Percentiles rank a stretch among this genome's conserved stretches.
These are phyloP conservation scores for Vigna nakashimae DNA, from an alignment of 306 rosid genomes.

Conservation along the genomic window DNA sequence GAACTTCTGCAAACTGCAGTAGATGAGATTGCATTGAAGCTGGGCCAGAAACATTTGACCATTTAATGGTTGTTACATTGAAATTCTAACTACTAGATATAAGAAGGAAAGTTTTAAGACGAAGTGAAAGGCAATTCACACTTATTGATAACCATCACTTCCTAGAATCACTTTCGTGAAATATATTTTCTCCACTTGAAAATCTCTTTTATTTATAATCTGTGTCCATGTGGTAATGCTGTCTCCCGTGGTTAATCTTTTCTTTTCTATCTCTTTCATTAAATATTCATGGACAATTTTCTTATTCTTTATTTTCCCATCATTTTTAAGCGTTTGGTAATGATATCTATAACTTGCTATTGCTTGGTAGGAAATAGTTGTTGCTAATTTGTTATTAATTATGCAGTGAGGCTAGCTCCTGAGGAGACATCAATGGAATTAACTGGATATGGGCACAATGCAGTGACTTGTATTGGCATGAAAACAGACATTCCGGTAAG, in stretches of 20 bases:
- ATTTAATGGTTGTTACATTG: constrained; percentile 15
- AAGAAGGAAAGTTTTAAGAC: constrained; percentile 19
- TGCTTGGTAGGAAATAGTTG: constrained; percentile 32
- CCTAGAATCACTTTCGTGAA: constrained; percentile 10
- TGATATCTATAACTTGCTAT: constrained; percentile 24
- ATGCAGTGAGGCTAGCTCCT: constrained; percentile 94
- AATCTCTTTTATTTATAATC: constrained; percentile 4
- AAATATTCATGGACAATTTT: constrained; percentile 17
- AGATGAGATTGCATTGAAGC: constrained; percentile 13
- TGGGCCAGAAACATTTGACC: constrained; percentile 5
- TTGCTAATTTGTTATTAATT: constrained; percentile 44
- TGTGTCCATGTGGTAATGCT: constrained; percentile 11
- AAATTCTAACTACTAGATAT: background rate
- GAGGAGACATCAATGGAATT: constrained; percentile 73
- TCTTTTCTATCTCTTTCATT: constrained; percentile 3
- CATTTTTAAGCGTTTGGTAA: background rate
- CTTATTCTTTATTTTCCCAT: background rate
- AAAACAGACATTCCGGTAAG: constrained; percentile 90
- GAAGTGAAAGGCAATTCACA: constrained; percentile 15
- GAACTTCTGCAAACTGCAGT: constrained; percentile 11
- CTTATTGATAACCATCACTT: constrained; percentile 28
- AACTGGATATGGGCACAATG: constrained; percentile 91
- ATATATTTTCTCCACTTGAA: background rate
- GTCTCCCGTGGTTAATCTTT: constrained; percentile 16
- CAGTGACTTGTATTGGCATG: constrained; percentile 93